These are phyloP conservation scores for Aureobasidium subglaciale DNA, from an alignment of 2,329 filamentous ascomycete species.

Conservation along the genomic window DNA sequence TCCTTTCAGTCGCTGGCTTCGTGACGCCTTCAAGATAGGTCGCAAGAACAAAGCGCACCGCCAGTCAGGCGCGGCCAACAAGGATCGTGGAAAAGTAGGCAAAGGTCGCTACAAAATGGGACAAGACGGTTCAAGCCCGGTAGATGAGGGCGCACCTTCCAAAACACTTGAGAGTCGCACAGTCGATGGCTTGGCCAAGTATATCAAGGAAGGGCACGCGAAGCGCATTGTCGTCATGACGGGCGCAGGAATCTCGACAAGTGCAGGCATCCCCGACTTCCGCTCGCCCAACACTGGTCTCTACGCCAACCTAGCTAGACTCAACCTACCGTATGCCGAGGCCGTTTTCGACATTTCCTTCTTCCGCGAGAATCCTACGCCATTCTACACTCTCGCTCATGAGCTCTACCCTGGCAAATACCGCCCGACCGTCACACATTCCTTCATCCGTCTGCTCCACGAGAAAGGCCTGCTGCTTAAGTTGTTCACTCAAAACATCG, in stretches of 20 bases:
- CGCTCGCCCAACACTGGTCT: slow-evolving; percentile 86
- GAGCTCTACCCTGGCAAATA: slow-evolving; percentile 90
- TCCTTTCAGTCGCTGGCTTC: slow-evolving; percentile 7
- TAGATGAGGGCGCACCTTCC: slow-evolving; percentile 59
- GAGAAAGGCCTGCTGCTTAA: slow-evolving; percentile 72
- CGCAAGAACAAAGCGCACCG: slow-evolving; percentile 42
- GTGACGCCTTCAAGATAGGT: slow-evolving; percentile 39
- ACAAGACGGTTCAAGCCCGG: slow-evolving; percentile 65
- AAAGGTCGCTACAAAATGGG: slow-evolving; percentile 59
- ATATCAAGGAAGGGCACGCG: slow-evolving; percentile 63
- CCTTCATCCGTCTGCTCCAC: slow-evolving; percentile 76
- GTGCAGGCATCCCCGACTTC: slow-evolving; percentile 79
- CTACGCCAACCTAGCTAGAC: slow-evolving; percentile 81
- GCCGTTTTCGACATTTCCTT: slow-evolving; percentile 90
- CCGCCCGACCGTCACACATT: slow-evolving; percentile 81
- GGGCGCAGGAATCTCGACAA: slow-evolving; percentile 80
- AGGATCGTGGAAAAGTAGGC: slow-evolving; percentile 20
- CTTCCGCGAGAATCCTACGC: slow-evolving; percentile 74
- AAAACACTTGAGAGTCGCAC: slow-evolving; percentile 60
- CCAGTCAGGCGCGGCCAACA: slow-evolving; percentile 28
- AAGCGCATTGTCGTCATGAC: slow-evolving; percentile 79
- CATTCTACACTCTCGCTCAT: slow-evolving; percentile 86
- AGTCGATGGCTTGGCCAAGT: slow-evolving; percentile 68
- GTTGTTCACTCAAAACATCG: slow-evolving; percentile 96
- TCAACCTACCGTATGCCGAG: slow-evolving; percentile 82